Conservation (phyloP, 1,139 yeast species). For the Taphrina confusa region DNA sequence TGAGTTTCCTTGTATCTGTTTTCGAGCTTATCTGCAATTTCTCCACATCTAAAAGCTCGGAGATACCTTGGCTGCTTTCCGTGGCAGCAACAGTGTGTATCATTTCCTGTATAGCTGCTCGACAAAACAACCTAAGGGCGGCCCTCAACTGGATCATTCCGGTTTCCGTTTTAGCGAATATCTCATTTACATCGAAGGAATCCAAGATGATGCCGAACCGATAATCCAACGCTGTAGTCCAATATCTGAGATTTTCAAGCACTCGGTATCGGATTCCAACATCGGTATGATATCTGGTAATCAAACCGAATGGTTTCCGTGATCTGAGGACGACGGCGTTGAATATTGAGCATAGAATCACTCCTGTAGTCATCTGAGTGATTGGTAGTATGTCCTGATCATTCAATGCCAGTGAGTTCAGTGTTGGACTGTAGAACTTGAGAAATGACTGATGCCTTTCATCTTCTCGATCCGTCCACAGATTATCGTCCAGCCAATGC, state of each 20-base stretch:
- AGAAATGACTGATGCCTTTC: slow-evolving; percentile 12
- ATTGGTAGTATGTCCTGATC: background rate
- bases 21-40: too few species aligned
- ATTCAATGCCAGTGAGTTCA: background rate
- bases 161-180: background rate
- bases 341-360: slow-evolving; percentile 18
- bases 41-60: too few species aligned
- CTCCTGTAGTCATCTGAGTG: slow-evolving; percentile 21
- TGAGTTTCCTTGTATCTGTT: too few species aligned
- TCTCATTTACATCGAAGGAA: background rate
- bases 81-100: background rate
- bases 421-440: slow-evolving; percentile 1
- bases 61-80: too few species aligned
- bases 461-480: background rate
- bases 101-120: slow-evolving; percentile 20
- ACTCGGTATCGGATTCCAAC: slow-evolving; percentile 28
- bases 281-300: slow-evolving; percentile 11
- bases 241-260: slow-evolving; percentile 18
- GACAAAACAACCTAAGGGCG: slow-evolving; percentile 16
- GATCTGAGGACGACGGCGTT: slow-evolving; percentile 27
- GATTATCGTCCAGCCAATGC: slow-evolving; percentile 4
- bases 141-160: slow-evolving; percentile 9
- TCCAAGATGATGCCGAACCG: slow-evolving; percentile 12
- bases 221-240: slow-evolving; percentile 20
- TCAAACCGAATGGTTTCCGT: slow-evolving; percentile 23